A percentile compares a stretch with the other conserved stretches of the same genome.
Evolutionary conservation across 2,329 filamentous ascomycete species (phyloP).

Genomic region (Endocalyx cinctus): DNA sequence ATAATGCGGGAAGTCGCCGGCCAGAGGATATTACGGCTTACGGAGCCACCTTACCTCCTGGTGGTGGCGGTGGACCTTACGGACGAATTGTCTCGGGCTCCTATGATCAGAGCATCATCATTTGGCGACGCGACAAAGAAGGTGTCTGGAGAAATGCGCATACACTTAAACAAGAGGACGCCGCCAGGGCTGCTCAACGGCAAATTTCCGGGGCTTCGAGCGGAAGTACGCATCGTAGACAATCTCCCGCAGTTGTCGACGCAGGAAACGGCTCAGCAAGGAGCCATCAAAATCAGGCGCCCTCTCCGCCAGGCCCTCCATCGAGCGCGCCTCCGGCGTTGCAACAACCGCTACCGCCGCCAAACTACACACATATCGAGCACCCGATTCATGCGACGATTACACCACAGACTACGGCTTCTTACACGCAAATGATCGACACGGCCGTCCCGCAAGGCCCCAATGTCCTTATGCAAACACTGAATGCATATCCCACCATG

Average conservation of each 20-base stretch:
- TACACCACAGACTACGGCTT: slow-evolving; percentile 32
- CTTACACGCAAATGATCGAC: slow-evolving; percentile 50
- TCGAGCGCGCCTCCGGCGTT: slow-evolving; percentile 21
- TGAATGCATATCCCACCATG: slow-evolving; percentile 44
- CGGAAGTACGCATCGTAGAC: slow-evolving; percentile 8
- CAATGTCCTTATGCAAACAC: slow-evolving; percentile 38
- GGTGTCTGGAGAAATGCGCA: slow-evolving; percentile 81
- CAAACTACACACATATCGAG: slow-evolving; percentile 25
- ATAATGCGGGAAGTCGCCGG: slow-evolving; percentile 68
- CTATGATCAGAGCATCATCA: slow-evolving; percentile 92
- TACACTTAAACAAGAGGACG: slow-evolving; percentile 70
- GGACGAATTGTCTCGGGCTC: slow-evolving; percentile 95
- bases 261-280: slow-evolving; percentile 4
- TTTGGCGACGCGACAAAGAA: slow-evolving; percentile 84
- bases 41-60: slow-evolving; percentile 83
- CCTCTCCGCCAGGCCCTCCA: slow-evolving; percentile 16
- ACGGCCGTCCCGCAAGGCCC: slow-evolving; percentile 46
- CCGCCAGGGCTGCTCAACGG: slow-evolving; percentile 45
- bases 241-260: slow-evolving; percentile 11
- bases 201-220: slow-evolving; percentile 10
- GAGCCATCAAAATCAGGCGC: slow-evolving; percentile 6
- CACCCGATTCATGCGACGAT: slow-evolving; percentile 27
- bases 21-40: slow-evolving; percentile 74
- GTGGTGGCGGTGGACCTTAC: slow-evolving; percentile 83
- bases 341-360: slow-evolving; percentile 16